Evolutionary conservation across 2,329 filamentous ascomycete genomes (phyloP).

Genomic region (Microdochium nivale): DNA sequence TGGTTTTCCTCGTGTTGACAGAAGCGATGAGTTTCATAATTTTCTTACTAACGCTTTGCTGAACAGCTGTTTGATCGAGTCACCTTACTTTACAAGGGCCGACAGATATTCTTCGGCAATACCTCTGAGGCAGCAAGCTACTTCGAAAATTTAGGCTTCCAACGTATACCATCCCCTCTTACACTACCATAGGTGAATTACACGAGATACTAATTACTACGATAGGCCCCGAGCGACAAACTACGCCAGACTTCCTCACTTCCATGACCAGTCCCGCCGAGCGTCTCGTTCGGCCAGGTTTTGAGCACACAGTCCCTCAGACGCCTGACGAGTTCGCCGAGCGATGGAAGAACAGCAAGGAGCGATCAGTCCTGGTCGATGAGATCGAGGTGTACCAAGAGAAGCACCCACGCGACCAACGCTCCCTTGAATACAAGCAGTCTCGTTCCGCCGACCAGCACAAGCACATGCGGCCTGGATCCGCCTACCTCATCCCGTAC

Average conservation of each 20-base stretch:
- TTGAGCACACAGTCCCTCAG: conserved; percentile 32
- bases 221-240: conserved; percentile 41
- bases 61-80: background rate
- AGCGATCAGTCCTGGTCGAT: background rate
- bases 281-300: conserved; percentile 44
- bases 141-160: conserved; percentile 57
- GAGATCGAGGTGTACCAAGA: background rate
- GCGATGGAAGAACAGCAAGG: conserved; percentile 5
- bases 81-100: background rate
- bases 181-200: too few species aligned
- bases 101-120: conserved; percentile 50
- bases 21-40: conserved; percentile 47
- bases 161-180: conserved; percentile 29
- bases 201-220: background rate
- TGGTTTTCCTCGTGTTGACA: conserved; percentile 64
- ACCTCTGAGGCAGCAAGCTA: conserved; percentile 49
- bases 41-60: background rate
- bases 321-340: conserved; percentile 32
- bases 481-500: conserved; percentile 14
- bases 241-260: conserved; percentile 57
- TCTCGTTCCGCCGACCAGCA: conserved; percentile 23
- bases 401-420: background rate
- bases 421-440: conserved; percentile 20
- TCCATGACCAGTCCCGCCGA: conserved; percentile 61
- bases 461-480: conserved; percentile 1